Conservation (phyloP, 2,329 filamentous ascomycete species). For the Sphaerulina populicola region DNA sequence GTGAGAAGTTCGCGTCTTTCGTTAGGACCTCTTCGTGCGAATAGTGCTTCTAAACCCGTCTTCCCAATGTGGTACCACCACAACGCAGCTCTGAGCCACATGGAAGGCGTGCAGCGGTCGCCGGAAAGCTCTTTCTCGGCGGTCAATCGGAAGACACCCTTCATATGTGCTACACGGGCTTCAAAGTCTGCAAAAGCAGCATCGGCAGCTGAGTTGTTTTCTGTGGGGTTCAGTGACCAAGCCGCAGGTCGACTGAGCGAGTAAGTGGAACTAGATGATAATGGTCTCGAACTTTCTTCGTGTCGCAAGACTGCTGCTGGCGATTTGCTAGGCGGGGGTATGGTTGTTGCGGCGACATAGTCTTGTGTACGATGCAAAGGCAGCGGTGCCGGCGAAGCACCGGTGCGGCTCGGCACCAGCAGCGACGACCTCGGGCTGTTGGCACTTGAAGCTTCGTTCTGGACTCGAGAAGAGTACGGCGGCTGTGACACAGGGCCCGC, state of each 20-base stretch:
- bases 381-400: slow-evolving; percentile 16
- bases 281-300: slow-evolving; percentile 20
- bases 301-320: slow-evolving; percentile 18
- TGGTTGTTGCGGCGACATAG: slow-evolving; percentile 16
- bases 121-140: slow-evolving; percentile 65
- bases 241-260: slow-evolving; percentile 21
- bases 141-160: slow-evolving; percentile 66
- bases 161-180: slow-evolving; percentile 61
- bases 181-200: slow-evolving; percentile 64
- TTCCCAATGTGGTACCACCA: slow-evolving; percentile 91
- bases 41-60: slow-evolving; percentile 61
- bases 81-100: slow-evolving; percentile 60
- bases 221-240: slow-evolving; percentile 19
- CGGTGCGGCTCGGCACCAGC: slow-evolving; percentile 9
- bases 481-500: slow-evolving; percentile 6
- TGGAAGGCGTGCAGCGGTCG: slow-evolving; percentile 48
- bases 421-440: slow-evolving; percentile 15
- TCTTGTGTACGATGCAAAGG: slow-evolving; percentile 17
- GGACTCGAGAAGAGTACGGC: slow-evolving; percentile 9
- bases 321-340: slow-evolving; percentile 10
- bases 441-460: slow-evolving; percentile 10
- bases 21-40: slow-evolving; percentile 45
- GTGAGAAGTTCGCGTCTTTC: slow-evolving; percentile 48
- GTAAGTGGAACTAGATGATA: slow-evolving; percentile 18
- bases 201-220: slow-evolving; percentile 44